These are phyloP conservation scores for Xylaria sp. DNA, from an alignment of 2,329 filamentous ascomycete genomes.

Conservation along the genomic window DNA sequence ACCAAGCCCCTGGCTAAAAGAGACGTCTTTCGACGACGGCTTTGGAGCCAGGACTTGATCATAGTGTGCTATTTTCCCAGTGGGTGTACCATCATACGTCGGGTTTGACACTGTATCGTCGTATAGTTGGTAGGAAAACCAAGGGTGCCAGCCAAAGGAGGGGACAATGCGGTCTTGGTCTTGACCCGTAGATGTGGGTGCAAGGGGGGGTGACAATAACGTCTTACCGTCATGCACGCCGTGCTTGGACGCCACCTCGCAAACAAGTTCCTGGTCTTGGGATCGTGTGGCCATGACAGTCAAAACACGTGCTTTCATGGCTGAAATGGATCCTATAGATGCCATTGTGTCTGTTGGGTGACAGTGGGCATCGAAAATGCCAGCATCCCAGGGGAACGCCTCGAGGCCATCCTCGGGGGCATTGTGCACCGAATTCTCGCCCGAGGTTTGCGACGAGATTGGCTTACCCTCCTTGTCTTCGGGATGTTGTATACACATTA, in stretches of 20 bases:
- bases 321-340: slow-evolving; percentile 65
- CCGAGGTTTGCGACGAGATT: slow-evolving; percentile 20
- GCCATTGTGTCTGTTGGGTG: slow-evolving; percentile 84
- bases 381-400: slow-evolving; percentile 75
- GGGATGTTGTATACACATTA: slow-evolving; percentile 47
- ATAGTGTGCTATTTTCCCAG: slow-evolving; percentile 70
- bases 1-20: slow-evolving; percentile 64
- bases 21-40: slow-evolving; percentile 57
- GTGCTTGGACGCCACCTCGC: slow-evolving; percentile 66
- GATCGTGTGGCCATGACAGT: slow-evolving; percentile 82
- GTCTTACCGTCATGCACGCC: slow-evolving; percentile 55
- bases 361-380: slow-evolving; percentile 83
- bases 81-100: slow-evolving; percentile 52
- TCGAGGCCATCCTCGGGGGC: slow-evolving; percentile 34
- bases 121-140: slow-evolving; percentile 84
- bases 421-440: slow-evolving; percentile 25
- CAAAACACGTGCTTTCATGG: slow-evolving; percentile 73
- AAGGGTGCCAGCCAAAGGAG: slow-evolving; percentile 89
- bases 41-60: slow-evolving; percentile 69
- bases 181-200: slow-evolving; percentile 32
- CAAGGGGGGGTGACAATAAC: slow-evolving; percentile 34
- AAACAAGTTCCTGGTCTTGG: slow-evolving; percentile 80
- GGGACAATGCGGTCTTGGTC: slow-evolving; percentile 67
- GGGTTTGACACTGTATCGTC: slow-evolving; percentile 61
- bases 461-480: slow-evolving; percentile 32